These are phyloP conservation scores for Podosphaera aphanis DNA, from an alignment of 2,329 filamentous ascomycete species.

Conservation along the genomic window DNA sequence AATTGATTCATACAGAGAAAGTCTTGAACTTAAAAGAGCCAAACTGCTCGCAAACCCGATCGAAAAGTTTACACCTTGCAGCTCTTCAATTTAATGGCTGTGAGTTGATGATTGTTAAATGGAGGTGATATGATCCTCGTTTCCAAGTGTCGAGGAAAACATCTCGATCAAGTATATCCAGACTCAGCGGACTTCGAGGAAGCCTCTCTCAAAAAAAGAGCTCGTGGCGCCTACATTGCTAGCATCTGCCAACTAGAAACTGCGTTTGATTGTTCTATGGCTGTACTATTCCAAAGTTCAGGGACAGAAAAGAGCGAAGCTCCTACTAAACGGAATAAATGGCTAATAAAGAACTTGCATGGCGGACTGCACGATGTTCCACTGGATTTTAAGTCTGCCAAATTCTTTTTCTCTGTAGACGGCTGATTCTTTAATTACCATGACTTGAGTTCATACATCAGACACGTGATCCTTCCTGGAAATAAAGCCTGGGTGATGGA, in stretches of 20 bases:
- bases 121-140: background rate
- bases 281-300: background rate
- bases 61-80: background rate
- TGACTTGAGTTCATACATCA: background rate
- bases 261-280: background rate
- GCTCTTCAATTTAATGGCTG: conserved; percentile 2
- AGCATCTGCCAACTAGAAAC: conserved; percentile 1
- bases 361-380: background rate
- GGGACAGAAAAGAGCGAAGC: background rate
- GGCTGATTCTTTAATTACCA: background rate
- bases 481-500: background rate
- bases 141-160: conserved; percentile 1
- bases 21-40: background rate
- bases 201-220: background rate
- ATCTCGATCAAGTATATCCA: background rate
- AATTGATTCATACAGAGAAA: conserved; percentile 1
- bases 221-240: conserved; percentile 1
- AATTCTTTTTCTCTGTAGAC: background rate
- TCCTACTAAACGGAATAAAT: background rate
- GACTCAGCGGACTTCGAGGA: background rate
- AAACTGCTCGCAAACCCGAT: conserved; percentile 1
- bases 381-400: background rate
- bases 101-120: background rate
- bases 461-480: background rate
- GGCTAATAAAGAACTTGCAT: background rate